Evolutionary conservation across 805 yeast genomes (phyloP).

Genomic region (Wickerhamiella musiphila): DNA sequence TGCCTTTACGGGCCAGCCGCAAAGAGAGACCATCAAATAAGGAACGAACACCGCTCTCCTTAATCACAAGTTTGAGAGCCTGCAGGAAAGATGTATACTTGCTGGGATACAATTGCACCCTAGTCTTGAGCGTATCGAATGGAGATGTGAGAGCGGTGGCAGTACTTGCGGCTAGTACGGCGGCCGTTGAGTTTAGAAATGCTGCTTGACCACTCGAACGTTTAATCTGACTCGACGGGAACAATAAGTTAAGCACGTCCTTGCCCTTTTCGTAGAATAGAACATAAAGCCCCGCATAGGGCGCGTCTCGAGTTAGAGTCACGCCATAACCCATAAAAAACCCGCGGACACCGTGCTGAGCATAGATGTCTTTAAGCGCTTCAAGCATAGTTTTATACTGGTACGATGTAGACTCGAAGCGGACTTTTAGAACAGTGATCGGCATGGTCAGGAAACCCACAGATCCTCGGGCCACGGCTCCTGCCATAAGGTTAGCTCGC

Average conservation of each 20-base stretch:
- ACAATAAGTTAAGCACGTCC: constrained; percentile 30
- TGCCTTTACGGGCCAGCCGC: constrained; percentile 67
- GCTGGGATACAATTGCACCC: constrained; percentile 59
- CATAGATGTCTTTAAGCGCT: constrained; percentile 41
- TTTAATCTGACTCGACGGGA: constrained; percentile 14
- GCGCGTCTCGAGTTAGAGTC: constrained; percentile 81
- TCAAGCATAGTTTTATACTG: constrained; percentile 44
- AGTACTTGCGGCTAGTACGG: constrained; percentile 55
- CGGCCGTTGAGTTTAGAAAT: constrained; percentile 54
- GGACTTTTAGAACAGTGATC: constrained; percentile 71
- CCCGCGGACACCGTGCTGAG: constrained; percentile 38
- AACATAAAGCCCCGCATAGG: constrained; percentile 88
- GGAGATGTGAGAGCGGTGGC: constrained; percentile 88
- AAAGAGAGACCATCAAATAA: constrained; percentile 74
- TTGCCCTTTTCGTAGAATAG: constrained; percentile 68
- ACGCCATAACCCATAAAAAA: constrained; percentile 81
- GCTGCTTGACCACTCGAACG: constrained; percentile 29
- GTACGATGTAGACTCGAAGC: constrained; percentile 72
- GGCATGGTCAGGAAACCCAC: constrained; percentile 93
- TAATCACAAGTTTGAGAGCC: constrained; percentile 26
- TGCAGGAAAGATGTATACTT: constrained; percentile 27
- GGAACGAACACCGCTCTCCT: constrained; percentile 32
- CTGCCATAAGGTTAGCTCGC: constrained; percentile 53
- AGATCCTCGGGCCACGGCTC: constrained; percentile 58
- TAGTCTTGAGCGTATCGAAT: constrained; percentile 82